A percentile compares a stretch with the other conserved stretches of the same genome.
Evolutionary conservation across 225 moss, liverwort and hornwort species (phyloP).

Genomic region (Bryoerythrophyllum caledonicum): DNA sequence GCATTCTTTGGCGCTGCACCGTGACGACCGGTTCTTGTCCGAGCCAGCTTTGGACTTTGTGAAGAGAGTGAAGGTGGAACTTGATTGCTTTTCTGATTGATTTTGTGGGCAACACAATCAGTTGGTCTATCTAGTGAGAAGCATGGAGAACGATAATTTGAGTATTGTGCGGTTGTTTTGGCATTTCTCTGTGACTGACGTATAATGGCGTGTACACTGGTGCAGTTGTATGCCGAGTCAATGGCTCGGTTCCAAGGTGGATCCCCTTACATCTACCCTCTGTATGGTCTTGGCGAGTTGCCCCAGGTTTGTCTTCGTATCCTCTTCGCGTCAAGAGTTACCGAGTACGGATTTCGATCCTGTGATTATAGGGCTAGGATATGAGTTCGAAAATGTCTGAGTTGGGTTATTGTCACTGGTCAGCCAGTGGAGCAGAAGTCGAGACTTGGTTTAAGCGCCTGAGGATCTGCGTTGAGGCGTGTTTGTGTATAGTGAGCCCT

Average conservation of each 20-base stretch:
- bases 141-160: neutral
- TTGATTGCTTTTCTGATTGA: neutral
- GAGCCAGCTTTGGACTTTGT: constrained; percentile 82
- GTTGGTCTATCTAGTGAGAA: neutral
- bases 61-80: constrained; percentile 53
- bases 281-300: constrained; percentile 91
- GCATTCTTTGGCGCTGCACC: constrained; percentile 85
- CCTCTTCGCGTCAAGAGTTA: neutral
- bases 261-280: constrained; percentile 94
- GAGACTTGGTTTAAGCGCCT: neutral
- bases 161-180: neutral
- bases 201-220: neutral
- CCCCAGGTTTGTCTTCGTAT: constrained; percentile 60
- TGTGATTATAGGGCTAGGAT: neutral
- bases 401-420: neutral
- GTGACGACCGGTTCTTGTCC: constrained; percentile 72
- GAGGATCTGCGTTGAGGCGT: neutral
- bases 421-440: neutral
- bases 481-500: neutral
- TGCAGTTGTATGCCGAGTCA: constrained; percentile 90
- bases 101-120: neutral
- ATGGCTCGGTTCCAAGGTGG: constrained; percentile 94
- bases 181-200: neutral
- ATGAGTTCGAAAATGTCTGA: neutral
- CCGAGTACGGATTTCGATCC: neutral